Percentiles rank a stretch among this genome's conserved stretches.
Conservation (phyloP, 768 basidiomycete species). For the Lactarius quietus region DNA sequence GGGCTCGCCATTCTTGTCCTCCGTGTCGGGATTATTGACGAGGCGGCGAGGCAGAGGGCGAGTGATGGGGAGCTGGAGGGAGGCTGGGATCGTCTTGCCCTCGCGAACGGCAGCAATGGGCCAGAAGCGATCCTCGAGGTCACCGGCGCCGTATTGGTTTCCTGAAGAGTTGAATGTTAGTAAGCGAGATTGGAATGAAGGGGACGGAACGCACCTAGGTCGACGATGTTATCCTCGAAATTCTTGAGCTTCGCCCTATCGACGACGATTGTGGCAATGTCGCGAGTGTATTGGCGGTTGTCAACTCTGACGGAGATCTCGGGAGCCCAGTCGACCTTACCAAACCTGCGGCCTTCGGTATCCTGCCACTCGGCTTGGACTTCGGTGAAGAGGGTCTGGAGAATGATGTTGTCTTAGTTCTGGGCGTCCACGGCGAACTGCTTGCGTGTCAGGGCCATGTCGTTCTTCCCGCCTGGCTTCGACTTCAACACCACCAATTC, state of each 20-base stretch:
- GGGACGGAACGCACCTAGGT: constrained; percentile 29
- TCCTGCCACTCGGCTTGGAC: constrained; percentile 20
- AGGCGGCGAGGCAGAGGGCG: constrained; percentile 29
- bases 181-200: constrained; percentile 21
- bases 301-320: constrained; percentile 28
- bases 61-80: constrained; percentile 34
- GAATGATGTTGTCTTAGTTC: constrained; percentile 23
- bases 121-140: constrained; percentile 31
- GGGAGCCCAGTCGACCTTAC: constrained; percentile 32
- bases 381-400: constrained; percentile 23
- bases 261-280: constrained; percentile 30
- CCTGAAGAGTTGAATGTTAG: constrained; percentile 31
- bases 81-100: constrained; percentile 32
- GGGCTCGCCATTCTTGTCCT: too few species aligned
- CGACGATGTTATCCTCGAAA: constrained; percentile 30
- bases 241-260: constrained; percentile 28
- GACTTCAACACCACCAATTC: too few species aligned
- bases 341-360: constrained; percentile 23
- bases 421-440: constrained; percentile 6
- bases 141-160: constrained; percentile 25
- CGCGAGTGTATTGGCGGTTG: constrained; percentile 30
- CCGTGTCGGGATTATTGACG: constrained; percentile 32
- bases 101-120: constrained; percentile 24
- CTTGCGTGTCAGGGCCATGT: neutral
- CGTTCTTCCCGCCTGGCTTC: neutral